Evolutionary conservation across 495 filamentous ascomycete species (phyloP), one percentile per base, ranked within the genome.

Genomic region (Aspergillus conjunctus): DNA sequence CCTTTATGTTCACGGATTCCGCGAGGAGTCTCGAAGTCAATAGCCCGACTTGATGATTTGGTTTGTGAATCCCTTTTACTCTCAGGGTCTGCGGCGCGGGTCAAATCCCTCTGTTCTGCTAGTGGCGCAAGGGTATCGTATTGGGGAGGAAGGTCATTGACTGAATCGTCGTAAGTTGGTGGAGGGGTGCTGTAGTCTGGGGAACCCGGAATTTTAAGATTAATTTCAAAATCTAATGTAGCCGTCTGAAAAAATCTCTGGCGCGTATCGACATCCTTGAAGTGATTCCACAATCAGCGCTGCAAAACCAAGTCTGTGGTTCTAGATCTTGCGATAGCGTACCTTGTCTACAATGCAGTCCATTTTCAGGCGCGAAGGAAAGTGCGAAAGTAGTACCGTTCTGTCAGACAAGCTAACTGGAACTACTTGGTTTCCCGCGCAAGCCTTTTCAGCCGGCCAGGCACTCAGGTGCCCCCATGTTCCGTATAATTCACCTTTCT

Each of bases 11-110:
- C 83, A 0, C 81, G 79, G 20, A 80, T 70, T n/a, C 72, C 78
- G 37, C 74, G 69, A 8, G 74, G 65, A 32, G 78, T 81, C 56
- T 85, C 84, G 48, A 85, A 80, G 67, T 84, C 81, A 43, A 83
- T 77, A 21, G 76, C 71, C 66, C 37, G 72, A 64, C 45, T 59
- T 59, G 49, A 79, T 63, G 55, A 79, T 73, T 44, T 74, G 68
- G 46, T 74, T 72, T 60, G 74, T 75, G 59, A 63, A 69, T 56
- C 71, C 59, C 46, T 74, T 64, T 54, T 72, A 56, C 46, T 61
- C 57, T 50, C 51, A 0, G 65, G 66, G 7, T 62, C 66, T 7
- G 59, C 60, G 1, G 66, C 54, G 15, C 56, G 34, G 6, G 32
- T 18, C 7, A 61, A 11, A 1, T 58, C 55, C 54, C 66, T 73